Conservation (phyloP, 108 stramenopile species). For the Nitzschia palea region DNA sequence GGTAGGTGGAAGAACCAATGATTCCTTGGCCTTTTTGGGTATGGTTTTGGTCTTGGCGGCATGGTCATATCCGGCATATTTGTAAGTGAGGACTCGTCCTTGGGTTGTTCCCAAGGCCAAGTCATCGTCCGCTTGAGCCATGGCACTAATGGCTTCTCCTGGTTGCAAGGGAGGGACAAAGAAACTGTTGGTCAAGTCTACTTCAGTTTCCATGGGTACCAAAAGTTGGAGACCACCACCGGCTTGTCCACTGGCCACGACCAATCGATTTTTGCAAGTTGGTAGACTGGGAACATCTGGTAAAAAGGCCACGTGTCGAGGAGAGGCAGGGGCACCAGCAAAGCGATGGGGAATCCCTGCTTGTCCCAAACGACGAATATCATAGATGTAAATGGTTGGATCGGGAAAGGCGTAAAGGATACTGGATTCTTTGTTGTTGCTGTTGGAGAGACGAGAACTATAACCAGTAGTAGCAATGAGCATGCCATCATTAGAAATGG, state of each 20-base stretch:
- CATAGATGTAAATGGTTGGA: slow-evolving; percentile 66
- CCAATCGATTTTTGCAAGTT: slow-evolving; percentile 36
- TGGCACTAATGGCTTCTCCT: slow-evolving; percentile 68
- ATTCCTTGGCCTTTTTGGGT: slow-evolving; percentile 21
- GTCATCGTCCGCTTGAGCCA: slow-evolving; percentile 38
- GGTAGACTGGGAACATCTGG: slow-evolving; percentile 37
- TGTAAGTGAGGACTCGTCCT: slow-evolving; percentile 60
- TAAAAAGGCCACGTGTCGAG: slow-evolving; percentile 65
- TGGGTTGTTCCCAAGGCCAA: slow-evolving; percentile 63
- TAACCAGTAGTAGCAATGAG: slow-evolving; percentile 79
- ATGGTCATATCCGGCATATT: slow-evolving; percentile 47
- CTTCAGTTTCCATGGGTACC: slow-evolving; percentile 54
- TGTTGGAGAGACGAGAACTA: slow-evolving; percentile 37
- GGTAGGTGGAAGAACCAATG: slow-evolving; percentile 57
- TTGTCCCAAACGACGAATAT: slow-evolving; percentile 75
- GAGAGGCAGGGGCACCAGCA: slow-evolving; percentile 51
- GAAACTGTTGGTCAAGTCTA: slow-evolving; percentile 45
- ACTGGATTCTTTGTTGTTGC: slow-evolving; percentile 34
- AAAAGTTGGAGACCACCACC: slow-evolving; percentile 78
- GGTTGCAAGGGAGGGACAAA: slow-evolving; percentile 51
- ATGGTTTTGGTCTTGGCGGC: background rate
- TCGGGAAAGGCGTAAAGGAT: slow-evolving; percentile 74
- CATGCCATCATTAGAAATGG: slow-evolving; percentile 62
- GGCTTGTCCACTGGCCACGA: slow-evolving; percentile 72
- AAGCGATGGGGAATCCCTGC: slow-evolving; percentile 76